Evolutionary conservation across 495 filamentous ascomycete species (phyloP).

Genomic region (Penicillium psychrofluorescens): DNA sequence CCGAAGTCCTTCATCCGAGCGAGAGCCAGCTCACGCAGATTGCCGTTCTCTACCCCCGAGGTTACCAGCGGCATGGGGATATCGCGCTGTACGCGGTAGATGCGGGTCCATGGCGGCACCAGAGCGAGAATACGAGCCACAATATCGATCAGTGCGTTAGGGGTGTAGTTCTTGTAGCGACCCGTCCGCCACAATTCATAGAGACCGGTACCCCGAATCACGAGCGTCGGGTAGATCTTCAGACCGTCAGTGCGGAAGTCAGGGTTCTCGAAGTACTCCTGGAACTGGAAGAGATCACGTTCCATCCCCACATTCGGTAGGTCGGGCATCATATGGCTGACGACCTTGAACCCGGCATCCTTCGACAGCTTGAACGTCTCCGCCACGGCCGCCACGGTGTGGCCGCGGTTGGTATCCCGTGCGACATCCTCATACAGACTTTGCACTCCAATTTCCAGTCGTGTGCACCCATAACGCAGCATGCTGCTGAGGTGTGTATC

Average conservation of each 20-base stretch:
- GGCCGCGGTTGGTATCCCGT: slow-evolving; percentile 91
- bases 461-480: slow-evolving; percentile 93
- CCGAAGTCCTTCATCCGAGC: slow-evolving; percentile 98
- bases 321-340: slow-evolving; percentile 99
- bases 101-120: slow-evolving; percentile 94
- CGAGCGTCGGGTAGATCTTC: slow-evolving; percentile 96
- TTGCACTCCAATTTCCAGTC: slow-evolving; percentile 91
- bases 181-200: slow-evolving; percentile 98
- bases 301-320: slow-evolving; percentile 98
- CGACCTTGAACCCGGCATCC: slow-evolving; percentile 97
- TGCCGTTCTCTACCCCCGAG: slow-evolving; percentile 94
- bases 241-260: slow-evolving; percentile 95
- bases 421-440: slow-evolving; percentile 98
- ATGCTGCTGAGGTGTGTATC: slow-evolving; percentile 87
- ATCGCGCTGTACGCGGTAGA: slow-evolving; percentile 96
- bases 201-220: slow-evolving; percentile 92
- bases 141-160: slow-evolving; percentile 89
- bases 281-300: slow-evolving; percentile 91
- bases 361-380: slow-evolving; percentile 94
- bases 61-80: slow-evolving; percentile 98
- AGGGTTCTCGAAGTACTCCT: slow-evolving; percentile 96
- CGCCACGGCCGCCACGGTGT: slow-evolving; percentile 89
- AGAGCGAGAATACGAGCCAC: slow-evolving; percentile 92
- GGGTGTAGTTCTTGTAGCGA: slow-evolving; percentile 96
- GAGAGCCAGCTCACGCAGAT: slow-evolving; percentile 85